These are phyloP conservation scores for Dioszegia hungarica DNA, from an alignment of 768 basidiomycete species.

Conservation along the genomic window DNA sequence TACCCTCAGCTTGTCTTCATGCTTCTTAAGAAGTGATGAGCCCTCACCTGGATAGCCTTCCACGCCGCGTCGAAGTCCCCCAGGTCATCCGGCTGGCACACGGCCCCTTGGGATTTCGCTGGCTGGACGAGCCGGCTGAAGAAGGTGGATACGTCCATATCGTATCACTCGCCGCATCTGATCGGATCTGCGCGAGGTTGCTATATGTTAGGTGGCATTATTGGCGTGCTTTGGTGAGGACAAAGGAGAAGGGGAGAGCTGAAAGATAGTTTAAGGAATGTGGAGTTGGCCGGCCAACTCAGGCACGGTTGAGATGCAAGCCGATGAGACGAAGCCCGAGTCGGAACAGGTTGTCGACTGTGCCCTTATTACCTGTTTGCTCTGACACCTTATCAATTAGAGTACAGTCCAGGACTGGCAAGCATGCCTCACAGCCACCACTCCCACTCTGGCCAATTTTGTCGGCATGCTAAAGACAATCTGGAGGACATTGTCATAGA, in stretches of 20 bases:
- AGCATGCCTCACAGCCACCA: constrained; percentile 21
- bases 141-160: constrained; percentile 23
- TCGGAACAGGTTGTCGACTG: too few relatives aligned
- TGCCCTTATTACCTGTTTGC: too few relatives aligned
- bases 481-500: constrained; percentile 76
- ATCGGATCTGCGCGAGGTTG: not conserved
- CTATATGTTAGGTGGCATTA: not conserved
- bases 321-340: too few relatives aligned
- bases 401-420: too few relatives aligned
- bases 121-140: constrained; percentile 39
- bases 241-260: too few relatives aligned
- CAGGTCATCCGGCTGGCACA: constrained; percentile 23
- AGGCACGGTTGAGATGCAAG: too few relatives aligned
- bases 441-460: constrained; percentile 21
- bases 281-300: too few relatives aligned
- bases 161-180: not conserved
- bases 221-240: too few relatives aligned
- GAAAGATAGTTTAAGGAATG: too few relatives aligned
- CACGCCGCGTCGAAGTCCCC: constrained; percentile 36
- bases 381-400: too few relatives aligned
- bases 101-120: constrained; percentile 11
- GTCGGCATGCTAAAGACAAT: constrained; percentile 56
- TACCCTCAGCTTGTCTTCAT: not conserved
- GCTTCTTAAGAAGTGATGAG: not conserved
- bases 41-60: constrained; percentile 33